A percentile compares a stretch with the other conserved stretches of the same genome.
These are phyloP conservation scores for Lasiosphaeris hirsuta DNA, from an alignment of 495 filamentous ascomycete species.

Conservation along the genomic window DNA sequence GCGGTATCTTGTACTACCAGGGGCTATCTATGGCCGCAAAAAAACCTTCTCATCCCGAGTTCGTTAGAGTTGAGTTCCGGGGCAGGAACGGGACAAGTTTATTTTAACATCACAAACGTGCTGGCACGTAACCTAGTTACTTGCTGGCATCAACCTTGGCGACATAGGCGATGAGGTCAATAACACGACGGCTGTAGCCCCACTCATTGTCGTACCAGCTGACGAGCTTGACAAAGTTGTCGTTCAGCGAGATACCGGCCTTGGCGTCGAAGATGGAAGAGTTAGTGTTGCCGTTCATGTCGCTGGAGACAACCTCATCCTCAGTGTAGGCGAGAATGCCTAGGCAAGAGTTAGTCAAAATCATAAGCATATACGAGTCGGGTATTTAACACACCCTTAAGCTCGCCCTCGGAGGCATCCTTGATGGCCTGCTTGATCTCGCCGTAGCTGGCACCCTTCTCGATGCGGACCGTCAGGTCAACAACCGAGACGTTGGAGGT, in stretches of 20 bases:
- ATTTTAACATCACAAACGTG: slow-evolving; percentile 16
- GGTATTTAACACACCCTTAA: slow-evolving; percentile 66
- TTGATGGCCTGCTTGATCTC: slow-evolving; percentile 92
- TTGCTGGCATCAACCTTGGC: slow-evolving; percentile 72
- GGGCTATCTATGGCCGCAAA: slow-evolving; percentile 7
- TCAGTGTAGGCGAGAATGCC: slow-evolving; percentile 93
- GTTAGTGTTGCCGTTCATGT: slow-evolving; percentile 84
- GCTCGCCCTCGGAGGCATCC: slow-evolving; percentile 74
- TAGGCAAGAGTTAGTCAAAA: slow-evolving; percentile 40
- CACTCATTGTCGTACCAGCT: slow-evolving; percentile 89
- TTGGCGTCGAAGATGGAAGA: slow-evolving; percentile 99
- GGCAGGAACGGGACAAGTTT: background rate
- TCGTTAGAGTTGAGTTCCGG: background rate
- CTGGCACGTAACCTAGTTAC: slow-evolving; percentile 28
- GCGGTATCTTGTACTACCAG: slow-evolving; percentile 7
- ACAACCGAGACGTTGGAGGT: slow-evolving; percentile 99
- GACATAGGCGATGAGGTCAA: slow-evolving; percentile 92
- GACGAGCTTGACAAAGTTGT: slow-evolving; percentile 98
- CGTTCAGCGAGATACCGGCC: slow-evolving; percentile 97
- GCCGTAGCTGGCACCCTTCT: slow-evolving; percentile 88
- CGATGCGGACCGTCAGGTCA: slow-evolving; percentile 88
- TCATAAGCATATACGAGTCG: background rate
- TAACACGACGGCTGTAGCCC: slow-evolving; percentile 97
- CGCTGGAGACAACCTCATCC: slow-evolving; percentile 92
- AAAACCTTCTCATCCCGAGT: background rate